Evolutionary conservation across 768 basidiomycete species (phyloP), one percentile per base, ranked within the genome.

Genomic region (Amanita inopinata): DNA sequence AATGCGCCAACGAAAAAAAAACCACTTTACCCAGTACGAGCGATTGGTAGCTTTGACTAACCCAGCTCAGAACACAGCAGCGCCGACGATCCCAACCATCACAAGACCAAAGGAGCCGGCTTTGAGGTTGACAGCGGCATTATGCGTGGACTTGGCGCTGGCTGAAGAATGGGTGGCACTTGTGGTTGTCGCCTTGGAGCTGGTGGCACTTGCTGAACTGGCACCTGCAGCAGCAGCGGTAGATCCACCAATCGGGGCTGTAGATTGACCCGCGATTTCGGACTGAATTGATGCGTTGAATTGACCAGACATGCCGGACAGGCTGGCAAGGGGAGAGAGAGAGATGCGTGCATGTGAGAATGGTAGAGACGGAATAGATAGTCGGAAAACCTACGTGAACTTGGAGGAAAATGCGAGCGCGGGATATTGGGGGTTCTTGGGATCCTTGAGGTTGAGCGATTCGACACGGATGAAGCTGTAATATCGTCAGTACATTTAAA

Each of bases 381-480:
- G 22, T 35, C 10, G 37, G 24, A 8, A 28, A 4, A 63, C 80
- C 49, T 54, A 89, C 87, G 65, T 64, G 67, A 88, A 91, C 52
- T 73, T 74, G 49, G 88, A 73, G 5, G 86, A 87, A 69, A 89
- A 93, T 0, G 85, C 77, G 49, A 81, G 64, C 33, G 70, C 73
- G 3, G 71, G 72, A 63, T 65, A 83, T 42, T 73, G 64, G 10
- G 80, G 61, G 43, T 71, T 56, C 2, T 55, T 53, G 20, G 76
- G 35, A 56, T 83, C 76, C 57, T 69, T 80, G 33, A 73, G 50
- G 41, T 27, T 51, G 25, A 69, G 49, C 0, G 87, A 88, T 45
- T 83, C 73, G 53, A 84, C 62, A 36, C 86, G 84, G 55, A 92
- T 72, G 67, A 92, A 92, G 67, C 83, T 85, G 45, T 14, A 18